Evolutionary conservation across 164 flowering plant genomes (phyloP), one percentile per base, ranked within the genome.

Genomic region (Macadamia tetraphylla): DNA sequence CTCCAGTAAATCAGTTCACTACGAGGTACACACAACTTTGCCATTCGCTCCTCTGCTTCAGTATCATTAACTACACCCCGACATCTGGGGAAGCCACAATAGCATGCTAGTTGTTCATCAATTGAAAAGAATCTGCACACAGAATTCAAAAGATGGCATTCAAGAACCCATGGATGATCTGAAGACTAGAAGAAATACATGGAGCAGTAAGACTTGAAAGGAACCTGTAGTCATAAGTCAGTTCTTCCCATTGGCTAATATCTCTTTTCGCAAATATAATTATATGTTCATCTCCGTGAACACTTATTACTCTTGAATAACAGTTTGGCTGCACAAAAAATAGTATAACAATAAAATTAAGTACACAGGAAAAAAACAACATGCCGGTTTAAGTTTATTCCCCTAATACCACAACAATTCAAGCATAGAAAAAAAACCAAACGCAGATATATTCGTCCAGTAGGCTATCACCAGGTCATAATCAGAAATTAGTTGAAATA

Each of bases 241-340:
- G 81, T 67, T 95, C 99, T 78, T 95, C 99, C 97, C 97, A 89
- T 71, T 80, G 80, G 43, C 77, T 85, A 64, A 95, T 87, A 75
- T 95, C 96, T 81, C 99, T 82, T 82, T 95, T 95, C n/a, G 99
- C 94, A 82, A 90, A 95, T 44, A 95, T 95, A 48, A 95, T 89
- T 62, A 95, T 89, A 76, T 91, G 99, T 58, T 92, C 90, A 62
- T 87, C 94, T 32, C 93, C 97, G 68, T 82, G 78, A 14, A 92
- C 87, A 73, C 82, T 90, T 74, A 95, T 84, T 61, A 86, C 86
- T 82, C 99, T 86, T 65, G 99, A 92, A 74, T 91, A 95, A 82
- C 99, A 95, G 78, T 95, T 95, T 64, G 99, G 97, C 99, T 95
- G 96, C 82, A 77, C 40, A 74, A 29, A 58, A 64, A 58, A 11